Conservation (phyloP, 371 early-diverging fungal genomes). For the Zopfochytrium polystomum region DNA sequence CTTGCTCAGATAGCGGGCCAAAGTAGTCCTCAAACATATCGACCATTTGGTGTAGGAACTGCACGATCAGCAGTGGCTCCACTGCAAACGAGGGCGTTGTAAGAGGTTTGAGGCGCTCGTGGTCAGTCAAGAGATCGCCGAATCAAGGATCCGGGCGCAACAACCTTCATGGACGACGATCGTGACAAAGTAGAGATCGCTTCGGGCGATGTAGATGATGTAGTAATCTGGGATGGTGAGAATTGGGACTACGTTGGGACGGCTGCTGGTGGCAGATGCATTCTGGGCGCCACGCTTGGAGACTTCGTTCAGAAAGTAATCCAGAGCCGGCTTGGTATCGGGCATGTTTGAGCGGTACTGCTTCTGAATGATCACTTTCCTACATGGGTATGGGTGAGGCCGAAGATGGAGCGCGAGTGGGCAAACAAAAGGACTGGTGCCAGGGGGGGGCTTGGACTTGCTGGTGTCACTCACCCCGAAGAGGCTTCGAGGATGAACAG, state of each 20-base stretch:
- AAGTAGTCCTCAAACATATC: slow-evolving; percentile 79
- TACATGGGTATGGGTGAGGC: slow-evolving; percentile 68
- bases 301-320: slow-evolving; percentile 64
- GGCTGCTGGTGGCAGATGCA: slow-evolving; percentile 41
- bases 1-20: slow-evolving; percentile 71
- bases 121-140: slow-evolving; percentile 15
- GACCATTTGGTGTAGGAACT: slow-evolving; percentile 80
- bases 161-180: slow-evolving; percentile 73
- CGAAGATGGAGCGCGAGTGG: too few relatives aligned
- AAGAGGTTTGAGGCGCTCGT: too few relatives aligned
- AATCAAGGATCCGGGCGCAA: slow-evolving; percentile 23
- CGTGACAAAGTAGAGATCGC: slow-evolving; percentile 69
- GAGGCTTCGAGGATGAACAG: too few relatives aligned
- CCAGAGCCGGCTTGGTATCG: slow-evolving; percentile 45
- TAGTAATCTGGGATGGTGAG: slow-evolving; percentile 64
- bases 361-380: slow-evolving; percentile 83
- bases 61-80: slow-evolving; percentile 79
- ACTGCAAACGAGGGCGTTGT: slow-evolving; percentile 44
- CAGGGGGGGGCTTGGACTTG: too few relatives aligned
- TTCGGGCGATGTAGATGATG: slow-evolving; percentile 64
- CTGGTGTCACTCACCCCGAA: too few relatives aligned
- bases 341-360: slow-evolving; percentile 78
- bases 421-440: too few relatives aligned
- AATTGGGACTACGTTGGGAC: slow-evolving; percentile 61
- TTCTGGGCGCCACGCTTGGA: slow-evolving; percentile 39